These are phyloP conservation scores for Euphorbia schlechtendalii DNA, from an alignment of 441 rosid genomes.

Conservation along the genomic window DNA sequence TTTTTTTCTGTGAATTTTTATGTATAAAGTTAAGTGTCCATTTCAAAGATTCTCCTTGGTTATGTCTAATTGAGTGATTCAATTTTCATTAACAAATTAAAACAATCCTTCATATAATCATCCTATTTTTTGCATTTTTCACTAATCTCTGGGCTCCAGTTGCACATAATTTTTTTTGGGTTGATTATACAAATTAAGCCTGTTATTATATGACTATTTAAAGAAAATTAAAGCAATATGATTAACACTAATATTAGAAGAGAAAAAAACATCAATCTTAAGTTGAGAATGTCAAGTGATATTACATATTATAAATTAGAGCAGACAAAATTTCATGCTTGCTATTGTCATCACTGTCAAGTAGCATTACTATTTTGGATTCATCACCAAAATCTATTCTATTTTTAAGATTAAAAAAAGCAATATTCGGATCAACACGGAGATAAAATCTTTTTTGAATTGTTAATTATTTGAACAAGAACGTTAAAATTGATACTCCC, in stretches of 20 bases:
- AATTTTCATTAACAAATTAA: too few relatives aligned
- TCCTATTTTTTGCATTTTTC: not conserved
- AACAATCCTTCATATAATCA: not conserved
- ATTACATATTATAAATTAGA: not conserved
- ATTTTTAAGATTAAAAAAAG: too few relatives aligned
- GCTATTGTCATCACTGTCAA: not conserved
- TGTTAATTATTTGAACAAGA: too few relatives aligned
- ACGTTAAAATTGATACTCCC: too few relatives aligned
- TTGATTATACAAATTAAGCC: not conserved
- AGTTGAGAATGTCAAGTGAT: not conserved
- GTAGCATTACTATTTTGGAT: too few relatives aligned
- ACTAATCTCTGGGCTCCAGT: not conserved
- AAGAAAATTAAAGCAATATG: not conserved
- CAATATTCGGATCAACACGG: too few relatives aligned
- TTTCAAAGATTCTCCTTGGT: not conserved
- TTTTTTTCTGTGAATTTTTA: conserved; percentile 10
- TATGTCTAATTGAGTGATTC: not conserved
- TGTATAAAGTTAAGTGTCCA: too few relatives aligned
- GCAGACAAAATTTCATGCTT: not conserved
- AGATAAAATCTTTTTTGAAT: too few relatives aligned
- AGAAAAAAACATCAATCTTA: not conserved
- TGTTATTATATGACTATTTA: not conserved
- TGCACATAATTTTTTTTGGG: not conserved
- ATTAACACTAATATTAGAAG: not conserved
- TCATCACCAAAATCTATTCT: too few relatives aligned